phyloP scores from a whole-genome alignment of 2,329 filamentous ascomycete genomes.

The Aureobasidium lini region DNA sequence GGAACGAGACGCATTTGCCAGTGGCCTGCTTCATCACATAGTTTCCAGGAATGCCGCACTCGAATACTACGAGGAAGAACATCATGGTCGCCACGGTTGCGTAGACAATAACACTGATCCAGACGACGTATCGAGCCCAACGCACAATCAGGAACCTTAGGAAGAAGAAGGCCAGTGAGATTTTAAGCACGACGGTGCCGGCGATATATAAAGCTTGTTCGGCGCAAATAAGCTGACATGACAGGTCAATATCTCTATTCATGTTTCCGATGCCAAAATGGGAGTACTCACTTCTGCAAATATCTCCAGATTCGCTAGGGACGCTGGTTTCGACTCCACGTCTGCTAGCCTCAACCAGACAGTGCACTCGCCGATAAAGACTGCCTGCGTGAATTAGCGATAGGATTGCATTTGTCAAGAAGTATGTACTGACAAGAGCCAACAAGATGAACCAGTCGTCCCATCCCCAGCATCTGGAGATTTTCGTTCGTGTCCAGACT shows the following conservation, averaged over 20 bases:
- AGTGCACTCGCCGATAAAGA: conserved; percentile 12
- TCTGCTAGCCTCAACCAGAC: neutral
- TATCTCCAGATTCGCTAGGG: neutral
- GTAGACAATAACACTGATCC: conserved; percentile 26
- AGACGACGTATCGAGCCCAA: conserved; percentile 30
- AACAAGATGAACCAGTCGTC: conserved; percentile 36
- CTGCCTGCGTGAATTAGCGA: conserved; percentile 6
- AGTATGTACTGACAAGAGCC: conserved; percentile 27
- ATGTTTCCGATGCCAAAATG: neutral
- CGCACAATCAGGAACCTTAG: conserved; percentile 32
- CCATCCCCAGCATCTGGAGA: conserved; percentile 35
- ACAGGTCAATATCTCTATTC: neutral
- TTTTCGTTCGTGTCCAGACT: conserved; percentile 31
- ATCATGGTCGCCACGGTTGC: conserved; percentile 26
- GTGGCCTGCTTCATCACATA: neutral
- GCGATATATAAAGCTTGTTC: conserved; percentile 33
- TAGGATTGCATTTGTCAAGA: neutral
- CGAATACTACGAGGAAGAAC: conserved; percentile 24
- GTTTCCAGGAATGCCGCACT: conserved; percentile 23
- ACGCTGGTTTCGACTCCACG: neutral
- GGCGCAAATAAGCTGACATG: conserved; percentile 21
- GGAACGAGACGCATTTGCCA: conserved; percentile 1
- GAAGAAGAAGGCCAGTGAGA: conserved; percentile 39
- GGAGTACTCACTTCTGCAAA: neutral
- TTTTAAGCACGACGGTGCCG: conserved; percentile 36